Percentiles rank a stretch among this genome's conserved stretches.
Conservation (phyloP, 305 asterid species). For the Solanum hybrid region DNA sequence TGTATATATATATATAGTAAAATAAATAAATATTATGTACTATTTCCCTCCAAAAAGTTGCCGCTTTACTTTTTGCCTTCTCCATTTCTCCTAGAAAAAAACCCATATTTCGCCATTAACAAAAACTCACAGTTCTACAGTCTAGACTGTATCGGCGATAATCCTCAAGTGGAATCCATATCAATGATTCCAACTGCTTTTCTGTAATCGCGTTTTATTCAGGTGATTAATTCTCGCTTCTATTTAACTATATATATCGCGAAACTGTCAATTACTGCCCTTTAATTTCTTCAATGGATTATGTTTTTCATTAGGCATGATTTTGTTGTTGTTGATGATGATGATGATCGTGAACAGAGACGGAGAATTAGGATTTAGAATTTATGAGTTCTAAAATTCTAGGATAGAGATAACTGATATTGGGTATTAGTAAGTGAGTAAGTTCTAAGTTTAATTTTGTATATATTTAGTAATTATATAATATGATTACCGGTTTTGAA, state of each 20-base stretch:
- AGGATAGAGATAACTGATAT: background rate
- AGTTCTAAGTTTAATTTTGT: background rate
- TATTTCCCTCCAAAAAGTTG: background rate
- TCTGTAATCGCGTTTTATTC: background rate
- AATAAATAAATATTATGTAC: background rate
- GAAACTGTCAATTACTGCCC: background rate
- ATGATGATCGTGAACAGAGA: background rate
- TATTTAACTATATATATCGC: background rate
- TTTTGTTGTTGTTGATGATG: background rate
- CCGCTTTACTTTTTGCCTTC: background rate
- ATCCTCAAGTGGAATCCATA: background rate
- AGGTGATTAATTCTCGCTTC: background rate
- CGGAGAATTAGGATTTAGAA: background rate
- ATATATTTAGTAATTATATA: background rate
- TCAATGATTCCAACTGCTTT: background rate
- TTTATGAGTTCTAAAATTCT: background rate
- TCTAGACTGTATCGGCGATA: background rate
- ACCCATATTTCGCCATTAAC: background rate
- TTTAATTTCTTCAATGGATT: background rate
- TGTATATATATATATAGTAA: too few species aligned
- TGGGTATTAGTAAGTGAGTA: background rate
- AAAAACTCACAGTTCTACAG: background rate
- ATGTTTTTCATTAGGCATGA: background rate
- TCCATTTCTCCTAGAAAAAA: background rate
- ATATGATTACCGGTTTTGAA: background rate